phyloP scores from a whole-genome alignment of 257 asterid genomes.

The Capsicum pubescens region DNA sequence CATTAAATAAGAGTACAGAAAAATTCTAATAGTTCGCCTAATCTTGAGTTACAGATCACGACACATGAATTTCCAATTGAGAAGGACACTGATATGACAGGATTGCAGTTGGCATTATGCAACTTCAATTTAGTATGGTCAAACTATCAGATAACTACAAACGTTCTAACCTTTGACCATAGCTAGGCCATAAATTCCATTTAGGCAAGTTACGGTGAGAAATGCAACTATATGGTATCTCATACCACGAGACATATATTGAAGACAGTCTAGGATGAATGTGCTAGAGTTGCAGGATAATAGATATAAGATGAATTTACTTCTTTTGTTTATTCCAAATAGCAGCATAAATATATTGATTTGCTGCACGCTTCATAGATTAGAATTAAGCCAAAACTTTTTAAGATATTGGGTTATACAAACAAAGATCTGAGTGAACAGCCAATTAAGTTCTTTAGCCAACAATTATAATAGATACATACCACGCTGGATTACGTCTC shows the following conservation, averaged over 20 bases:
- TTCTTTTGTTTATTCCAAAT: background rate
- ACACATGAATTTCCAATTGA: background rate
- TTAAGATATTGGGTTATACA: background rate
- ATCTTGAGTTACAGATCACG: background rate
- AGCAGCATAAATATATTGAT: conserved; percentile 7
- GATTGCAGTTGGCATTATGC: background rate
- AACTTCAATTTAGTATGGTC: background rate
- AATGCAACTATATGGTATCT: background rate
- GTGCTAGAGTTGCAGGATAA: background rate
- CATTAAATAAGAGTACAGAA: conserved; percentile 15
- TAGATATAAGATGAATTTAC: background rate
- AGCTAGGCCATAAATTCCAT: conserved; percentile 4
- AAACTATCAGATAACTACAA: background rate
- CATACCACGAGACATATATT: background rate
- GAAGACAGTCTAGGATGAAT: background rate
- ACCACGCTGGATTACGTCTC: conserved; percentile 97
- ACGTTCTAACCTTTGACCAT: background rate
- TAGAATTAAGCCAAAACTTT: background rate
- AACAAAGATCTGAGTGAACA: conserved; percentile 12
- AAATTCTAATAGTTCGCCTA: background rate
- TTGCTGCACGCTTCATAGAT: background rate
- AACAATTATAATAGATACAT: conserved; percentile 37
- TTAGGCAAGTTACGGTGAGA: conserved; percentile 5
- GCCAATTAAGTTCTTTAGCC: background rate
- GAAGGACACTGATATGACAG: conserved; percentile 4